phyloP scores from a whole-genome alignment of 169 alveolate genomes.

The Eimeria falciformis region DNA sequence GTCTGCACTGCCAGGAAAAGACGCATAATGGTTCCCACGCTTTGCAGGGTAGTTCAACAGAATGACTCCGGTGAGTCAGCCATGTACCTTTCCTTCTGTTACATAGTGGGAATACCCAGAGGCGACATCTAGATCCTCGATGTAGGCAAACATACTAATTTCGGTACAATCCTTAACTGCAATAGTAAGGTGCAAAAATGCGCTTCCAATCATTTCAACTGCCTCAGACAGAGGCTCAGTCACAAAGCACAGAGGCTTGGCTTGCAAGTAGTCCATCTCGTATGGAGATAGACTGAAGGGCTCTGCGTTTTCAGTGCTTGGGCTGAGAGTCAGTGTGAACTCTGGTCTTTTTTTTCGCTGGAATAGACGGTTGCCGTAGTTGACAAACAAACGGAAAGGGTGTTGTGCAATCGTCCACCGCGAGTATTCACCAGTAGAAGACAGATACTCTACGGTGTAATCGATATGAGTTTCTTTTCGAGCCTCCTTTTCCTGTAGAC shows the following conservation, averaged over 20 bases:
- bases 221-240: conserved; percentile 56
- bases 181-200: conserved; percentile 77
- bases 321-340: conserved; percentile 20
- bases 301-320: background rate
- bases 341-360: background rate
- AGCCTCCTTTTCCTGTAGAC: too few species aligned
- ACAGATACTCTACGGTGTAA: conserved; percentile 70
- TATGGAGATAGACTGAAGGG: conserved; percentile 50
- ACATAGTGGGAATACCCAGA: conserved; percentile 75
- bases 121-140: conserved; percentile 80
- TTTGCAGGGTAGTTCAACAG: too few species aligned
- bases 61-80: too few species aligned
- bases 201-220: conserved; percentile 79
- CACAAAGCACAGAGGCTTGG: conserved; percentile 76
- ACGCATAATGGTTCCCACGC: too few species aligned
- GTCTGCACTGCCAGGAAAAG: too few species aligned
- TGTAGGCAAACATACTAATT: conserved; percentile 80
- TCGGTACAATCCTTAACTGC: conserved; percentile 80
- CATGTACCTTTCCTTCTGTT: conserved; percentile 80
- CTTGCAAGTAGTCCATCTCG: conserved; percentile 61
- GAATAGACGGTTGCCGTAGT: conserved; percentile 73
- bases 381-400: conserved; percentile 81
- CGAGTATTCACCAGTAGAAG: conserved; percentile 69
- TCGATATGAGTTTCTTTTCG: background rate
- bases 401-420: conserved; percentile 84